Evolutionary conservation across 148 eudicot species (phyloP).

Genomic region (Bassia scoparia): DNA sequence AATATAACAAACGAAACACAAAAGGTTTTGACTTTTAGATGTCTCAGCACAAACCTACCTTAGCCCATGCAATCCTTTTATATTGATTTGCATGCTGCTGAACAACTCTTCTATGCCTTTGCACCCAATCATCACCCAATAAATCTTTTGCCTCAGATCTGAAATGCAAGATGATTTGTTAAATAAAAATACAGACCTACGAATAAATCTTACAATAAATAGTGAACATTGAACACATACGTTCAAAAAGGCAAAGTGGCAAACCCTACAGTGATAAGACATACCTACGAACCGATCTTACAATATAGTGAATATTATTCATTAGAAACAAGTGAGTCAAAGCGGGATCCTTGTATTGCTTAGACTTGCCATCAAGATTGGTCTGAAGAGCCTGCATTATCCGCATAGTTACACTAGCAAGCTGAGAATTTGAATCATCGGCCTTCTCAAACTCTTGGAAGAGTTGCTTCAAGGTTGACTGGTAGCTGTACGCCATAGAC

Average conservation of each 20-base stretch:
- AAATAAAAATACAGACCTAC: conserved; percentile 51
- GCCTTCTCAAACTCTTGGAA: conserved; percentile 82
- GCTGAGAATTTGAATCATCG: conserved; percentile 66
- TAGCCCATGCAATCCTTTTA: conserved; percentile 94
- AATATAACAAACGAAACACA: neutral
- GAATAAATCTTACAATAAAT: conserved; percentile 94
- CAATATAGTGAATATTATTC: conserved; percentile 97
- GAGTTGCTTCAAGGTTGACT: conserved; percentile 92
- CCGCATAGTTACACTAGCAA: conserved; percentile 83
- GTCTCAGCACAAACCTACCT: conserved; percentile 44
- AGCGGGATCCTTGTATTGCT: conserved; percentile 89
- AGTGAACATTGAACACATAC: conserved; percentile 96
- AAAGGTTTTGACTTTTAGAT: conserved; percentile 1
- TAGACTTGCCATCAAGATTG: conserved; percentile 91
- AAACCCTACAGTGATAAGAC: neutral
- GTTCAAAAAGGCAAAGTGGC: no score
- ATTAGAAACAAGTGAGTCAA: conserved; percentile 85
- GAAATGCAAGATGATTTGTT: conserved; percentile 14
- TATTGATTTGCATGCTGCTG: conserved; percentile 98
- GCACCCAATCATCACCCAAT: conserved; percentile 98
- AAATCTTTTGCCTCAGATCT: conserved; percentile 96
- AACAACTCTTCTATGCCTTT: conserved; percentile 89
- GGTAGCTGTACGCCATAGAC: conserved; percentile 56
- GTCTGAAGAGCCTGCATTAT: conserved; percentile 98
- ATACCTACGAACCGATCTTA: conserved; percentile 97